Evolutionary conservation across 1,284 basidiomycete species (phyloP).

Genomic region (Trichosporon sp.): DNA sequence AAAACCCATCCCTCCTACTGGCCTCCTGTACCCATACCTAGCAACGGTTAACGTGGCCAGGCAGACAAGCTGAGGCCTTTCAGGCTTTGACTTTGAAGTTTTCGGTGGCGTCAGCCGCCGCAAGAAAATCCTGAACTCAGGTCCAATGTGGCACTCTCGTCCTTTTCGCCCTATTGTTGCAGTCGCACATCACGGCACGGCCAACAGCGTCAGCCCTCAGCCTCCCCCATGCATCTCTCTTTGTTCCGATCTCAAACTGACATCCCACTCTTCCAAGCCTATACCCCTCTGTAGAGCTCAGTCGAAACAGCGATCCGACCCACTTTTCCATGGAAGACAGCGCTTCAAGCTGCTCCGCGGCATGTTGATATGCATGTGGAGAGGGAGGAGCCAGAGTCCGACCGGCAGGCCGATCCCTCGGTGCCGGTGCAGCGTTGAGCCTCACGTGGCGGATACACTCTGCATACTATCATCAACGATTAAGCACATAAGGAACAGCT

Average conservation of each 20-base stretch:
- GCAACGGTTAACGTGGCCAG: neutral
- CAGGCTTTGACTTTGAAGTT: neutral
- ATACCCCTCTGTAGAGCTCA: too few relatives aligned
- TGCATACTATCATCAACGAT: too few relatives aligned
- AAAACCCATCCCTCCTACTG: neutral
- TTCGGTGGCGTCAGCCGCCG: neutral
- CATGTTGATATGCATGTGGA: neutral
- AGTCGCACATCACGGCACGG: neutral
- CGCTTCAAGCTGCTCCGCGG: neutral
- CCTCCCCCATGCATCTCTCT: neutral
- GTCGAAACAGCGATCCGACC: neutral
- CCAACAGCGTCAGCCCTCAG: neutral
- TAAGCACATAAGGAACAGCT: too few relatives aligned
- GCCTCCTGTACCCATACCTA: neutral
- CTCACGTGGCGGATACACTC: too few relatives aligned
- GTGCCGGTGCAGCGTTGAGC: too few relatives aligned
- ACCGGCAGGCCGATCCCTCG: neutral
- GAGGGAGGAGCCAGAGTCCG: neutral
- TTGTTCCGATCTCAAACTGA: neutral
- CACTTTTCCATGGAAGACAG: neutral
- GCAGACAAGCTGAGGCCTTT: neutral
- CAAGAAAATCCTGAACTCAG: neutral
- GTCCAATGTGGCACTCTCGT: neutral
- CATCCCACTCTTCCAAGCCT: neutral
- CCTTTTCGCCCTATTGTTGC: neutral